Evolutionary conservation across 2,329 filamentous ascomycete species (phyloP).

Genomic region (Ceratocystis alfenasii): DNA sequence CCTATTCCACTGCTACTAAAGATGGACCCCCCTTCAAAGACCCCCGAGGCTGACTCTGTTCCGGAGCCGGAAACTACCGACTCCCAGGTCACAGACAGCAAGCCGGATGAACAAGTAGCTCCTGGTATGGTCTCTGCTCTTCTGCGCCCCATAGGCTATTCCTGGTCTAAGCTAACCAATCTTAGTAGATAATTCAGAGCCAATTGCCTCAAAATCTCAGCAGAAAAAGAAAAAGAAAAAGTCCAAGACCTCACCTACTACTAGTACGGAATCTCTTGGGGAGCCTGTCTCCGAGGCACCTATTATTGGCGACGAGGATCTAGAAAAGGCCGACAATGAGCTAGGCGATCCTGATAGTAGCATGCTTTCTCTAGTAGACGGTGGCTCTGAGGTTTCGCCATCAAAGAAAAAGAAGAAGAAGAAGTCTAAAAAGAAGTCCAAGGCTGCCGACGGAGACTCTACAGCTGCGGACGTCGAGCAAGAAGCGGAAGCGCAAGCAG

Average conservation of each 20-base stretch:
- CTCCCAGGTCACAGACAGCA: background rate
- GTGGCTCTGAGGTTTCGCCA: background rate
- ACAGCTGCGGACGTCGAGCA: background rate
- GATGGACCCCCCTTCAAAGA: background rate
- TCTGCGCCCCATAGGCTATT: background rate
- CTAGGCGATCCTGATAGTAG: background rate
- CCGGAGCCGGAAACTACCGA: background rate
- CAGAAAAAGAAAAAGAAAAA: slow-evolving; percentile 20
- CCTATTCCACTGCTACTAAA: background rate
- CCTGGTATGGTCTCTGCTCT: background rate
- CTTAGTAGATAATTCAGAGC: background rate
- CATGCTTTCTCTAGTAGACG: background rate
- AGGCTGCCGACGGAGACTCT: background rate
- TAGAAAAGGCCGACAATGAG: background rate
- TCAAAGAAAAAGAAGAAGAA: slow-evolving; percentile 17
- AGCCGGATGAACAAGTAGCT: background rate
- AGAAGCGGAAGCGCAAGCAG: background rate
- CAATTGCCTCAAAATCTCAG: slow-evolving; percentile 4
- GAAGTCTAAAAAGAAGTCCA: slow-evolving; percentile 18
- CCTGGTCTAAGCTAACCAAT: background rate
- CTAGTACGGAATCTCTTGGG: background rate
- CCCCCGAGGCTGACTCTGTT: background rate
- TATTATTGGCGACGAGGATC: background rate
- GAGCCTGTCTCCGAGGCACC: slow-evolving; percentile 1
- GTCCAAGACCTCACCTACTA: slow-evolving; percentile 13